A percentile compares a stretch with the other conserved stretches of the same genome.
phyloP scores from a whole-genome alignment of 1,139 yeast species.

The Lodderomyces parapsilosis region DNA sequence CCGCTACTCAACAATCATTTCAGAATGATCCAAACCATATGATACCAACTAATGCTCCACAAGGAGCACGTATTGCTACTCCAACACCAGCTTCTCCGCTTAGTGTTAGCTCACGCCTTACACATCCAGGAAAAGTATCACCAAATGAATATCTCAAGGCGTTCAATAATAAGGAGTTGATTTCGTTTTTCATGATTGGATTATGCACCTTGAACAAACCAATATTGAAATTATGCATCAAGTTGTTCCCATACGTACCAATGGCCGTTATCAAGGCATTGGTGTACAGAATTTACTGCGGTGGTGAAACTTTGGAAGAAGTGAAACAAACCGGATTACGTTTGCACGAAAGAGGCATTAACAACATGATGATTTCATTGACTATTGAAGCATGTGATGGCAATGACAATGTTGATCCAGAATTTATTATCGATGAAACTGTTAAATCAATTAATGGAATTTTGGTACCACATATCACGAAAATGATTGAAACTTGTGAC shows the following conservation, averaged over 20 bases:
- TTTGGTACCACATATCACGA: constrained; percentile 66
- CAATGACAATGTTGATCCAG: constrained; percentile 56
- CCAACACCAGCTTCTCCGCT: background rate
- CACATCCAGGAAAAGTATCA: background rate
- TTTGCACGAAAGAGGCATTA: constrained; percentile 70
- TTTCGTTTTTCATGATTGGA: constrained; percentile 68
- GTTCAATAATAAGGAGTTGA: constrained; percentile 42
- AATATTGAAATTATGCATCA: constrained; percentile 58
- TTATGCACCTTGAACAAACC: constrained; percentile 64
- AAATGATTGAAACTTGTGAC: constrained; percentile 44
- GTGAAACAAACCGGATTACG: constrained; percentile 69
- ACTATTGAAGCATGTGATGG: constrained; percentile 95
- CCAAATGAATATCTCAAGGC: constrained; percentile 32
- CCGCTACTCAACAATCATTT: constrained; percentile 11
- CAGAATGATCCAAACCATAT: constrained; percentile 4
- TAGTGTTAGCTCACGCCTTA: background rate
- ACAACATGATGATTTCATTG: constrained; percentile 91
- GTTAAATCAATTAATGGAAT: constrained; percentile 66
- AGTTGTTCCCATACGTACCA: constrained; percentile 75
- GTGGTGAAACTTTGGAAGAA: constrained; percentile 77
- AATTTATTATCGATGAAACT: constrained; percentile 65
- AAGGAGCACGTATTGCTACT: background rate
- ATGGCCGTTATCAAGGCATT: constrained; percentile 64
- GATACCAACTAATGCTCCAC: constrained; percentile 1
- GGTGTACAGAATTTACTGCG: constrained; percentile 84